Conservation (phyloP, 257 asterid genomes). For the Solanum ossicruentum region DNA sequence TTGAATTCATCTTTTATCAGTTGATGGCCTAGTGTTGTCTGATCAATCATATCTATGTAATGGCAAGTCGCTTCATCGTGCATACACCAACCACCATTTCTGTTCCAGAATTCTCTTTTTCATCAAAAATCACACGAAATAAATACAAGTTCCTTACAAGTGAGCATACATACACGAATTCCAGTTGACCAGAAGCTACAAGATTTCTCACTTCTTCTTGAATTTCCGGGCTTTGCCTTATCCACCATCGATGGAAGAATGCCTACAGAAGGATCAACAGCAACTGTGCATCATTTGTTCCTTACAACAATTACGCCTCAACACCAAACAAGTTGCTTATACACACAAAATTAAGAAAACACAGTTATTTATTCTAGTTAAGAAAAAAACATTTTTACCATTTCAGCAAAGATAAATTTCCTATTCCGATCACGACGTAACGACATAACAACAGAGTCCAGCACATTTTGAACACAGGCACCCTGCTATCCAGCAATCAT, state of each 20-base stretch:
- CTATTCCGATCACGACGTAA: constrained; percentile 55
- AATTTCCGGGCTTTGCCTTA: constrained; percentile 42
- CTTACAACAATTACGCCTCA: neutral
- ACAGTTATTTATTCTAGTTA: neutral
- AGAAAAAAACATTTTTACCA: constrained; percentile 28
- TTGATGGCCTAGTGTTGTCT: constrained; percentile 80
- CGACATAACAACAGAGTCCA: constrained; percentile 63
- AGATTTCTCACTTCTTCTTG: constrained; percentile 43
- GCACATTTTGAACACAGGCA: constrained; percentile 73
- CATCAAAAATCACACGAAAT: neutral
- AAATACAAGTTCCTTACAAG: neutral
- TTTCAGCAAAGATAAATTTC: constrained; percentile 76
- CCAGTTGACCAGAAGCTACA: constrained; percentile 66
- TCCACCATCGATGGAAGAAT: constrained; percentile 87
- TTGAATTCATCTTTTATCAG: constrained; percentile 55
- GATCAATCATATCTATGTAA: constrained; percentile 90
- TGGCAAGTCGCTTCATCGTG: constrained; percentile 84
- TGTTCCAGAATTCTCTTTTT: constrained; percentile 12
- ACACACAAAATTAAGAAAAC: neutral
- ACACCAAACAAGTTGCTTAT: neutral
- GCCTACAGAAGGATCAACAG: constrained; percentile 26
- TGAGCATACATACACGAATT: constrained; percentile 56
- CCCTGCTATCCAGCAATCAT: constrained; percentile 35
- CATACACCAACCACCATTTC: constrained; percentile 98
- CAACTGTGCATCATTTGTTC: neutral